phyloP scores from a whole-genome alignment of 2,329 filamentous ascomycete species.

The Neophaeococcomyces aloes region DNA sequence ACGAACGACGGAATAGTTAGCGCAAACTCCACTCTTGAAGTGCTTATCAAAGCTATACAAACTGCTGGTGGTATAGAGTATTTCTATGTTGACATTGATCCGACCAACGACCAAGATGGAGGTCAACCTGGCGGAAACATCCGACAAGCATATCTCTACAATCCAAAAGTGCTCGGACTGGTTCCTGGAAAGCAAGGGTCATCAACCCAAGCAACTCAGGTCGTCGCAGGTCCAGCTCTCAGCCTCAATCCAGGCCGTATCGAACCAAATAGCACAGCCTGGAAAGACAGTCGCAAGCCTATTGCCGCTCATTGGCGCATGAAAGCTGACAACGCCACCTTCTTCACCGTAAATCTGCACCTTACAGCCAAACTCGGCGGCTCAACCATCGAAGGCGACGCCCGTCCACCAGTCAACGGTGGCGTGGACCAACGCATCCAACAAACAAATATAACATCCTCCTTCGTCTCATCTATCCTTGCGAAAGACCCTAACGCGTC shows the following conservation, averaged over 20 bases:
- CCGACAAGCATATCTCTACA: constrained; percentile 59
- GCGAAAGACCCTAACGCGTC: constrained; percentile 44
- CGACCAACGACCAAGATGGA: constrained; percentile 51
- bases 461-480: constrained; percentile 51
- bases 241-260: constrained; percentile 60
- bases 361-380: constrained; percentile 57
- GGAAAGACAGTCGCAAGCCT: constrained; percentile 54
- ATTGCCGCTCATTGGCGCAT: constrained; percentile 56
- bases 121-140: constrained; percentile 63
- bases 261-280: constrained; percentile 51
- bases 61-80: constrained; percentile 43
- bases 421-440: constrained; percentile 46
- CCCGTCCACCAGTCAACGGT: constrained; percentile 55
- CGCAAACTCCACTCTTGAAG: constrained; percentile 49
- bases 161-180: constrained; percentile 49
- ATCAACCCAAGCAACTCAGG: constrained; percentile 45
- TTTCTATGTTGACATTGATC: constrained; percentile 49
- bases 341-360: constrained; percentile 66
- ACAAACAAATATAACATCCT: constrained; percentile 51
- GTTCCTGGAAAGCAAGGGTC: constrained; percentile 46
- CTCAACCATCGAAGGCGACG: constrained; percentile 54
- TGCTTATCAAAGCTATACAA: constrained; percentile 44
- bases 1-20: constrained; percentile 49
- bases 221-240: constrained; percentile 48
- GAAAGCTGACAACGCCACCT: constrained; percentile 37